These are phyloP conservation scores for Choiromyces venosus DNA, from an alignment of 495 filamentous ascomycete species.

Conservation along the genomic window DNA sequence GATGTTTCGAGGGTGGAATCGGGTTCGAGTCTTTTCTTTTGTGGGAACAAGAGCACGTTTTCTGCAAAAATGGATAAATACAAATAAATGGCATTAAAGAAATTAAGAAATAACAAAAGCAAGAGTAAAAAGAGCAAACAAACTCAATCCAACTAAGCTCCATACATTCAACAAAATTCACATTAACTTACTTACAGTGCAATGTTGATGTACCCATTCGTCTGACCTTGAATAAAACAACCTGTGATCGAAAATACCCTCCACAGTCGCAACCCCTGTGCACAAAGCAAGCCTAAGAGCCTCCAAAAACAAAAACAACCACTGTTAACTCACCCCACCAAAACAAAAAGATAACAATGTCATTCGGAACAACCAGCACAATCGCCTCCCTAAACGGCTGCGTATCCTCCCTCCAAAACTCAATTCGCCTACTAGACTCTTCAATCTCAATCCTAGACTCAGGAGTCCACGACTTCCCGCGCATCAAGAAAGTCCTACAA, in stretches of 20 bases:
- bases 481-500: conserved; percentile 63
- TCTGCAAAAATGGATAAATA: conserved; percentile 16
- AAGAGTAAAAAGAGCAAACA: background rate
- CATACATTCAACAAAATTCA: background rate
- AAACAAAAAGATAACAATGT: conserved; percentile 17
- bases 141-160: background rate
- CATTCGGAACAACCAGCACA: conserved; percentile 25
- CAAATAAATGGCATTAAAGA: background rate
- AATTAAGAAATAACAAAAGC: background rate
- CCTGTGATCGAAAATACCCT: background rate
- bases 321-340: background rate
- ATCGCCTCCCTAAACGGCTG: conserved; percentile 56
- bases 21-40: conserved; percentile 24
- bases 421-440: conserved; percentile 65
- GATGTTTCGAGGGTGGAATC: conserved; percentile 27
- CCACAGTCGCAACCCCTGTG: background rate
- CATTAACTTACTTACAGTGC: background rate
- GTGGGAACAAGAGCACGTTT: background rate
- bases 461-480: conserved; percentile 69
- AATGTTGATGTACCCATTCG: too few species aligned
- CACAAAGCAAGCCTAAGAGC: background rate
- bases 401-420: conserved; percentile 64
- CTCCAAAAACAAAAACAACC: background rate
- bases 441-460: conserved; percentile 66
- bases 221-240: background rate